Evolutionary conservation across 176 grass and related monocot genomes (phyloP).

Genomic region (Aechmea fasciata): DNA sequence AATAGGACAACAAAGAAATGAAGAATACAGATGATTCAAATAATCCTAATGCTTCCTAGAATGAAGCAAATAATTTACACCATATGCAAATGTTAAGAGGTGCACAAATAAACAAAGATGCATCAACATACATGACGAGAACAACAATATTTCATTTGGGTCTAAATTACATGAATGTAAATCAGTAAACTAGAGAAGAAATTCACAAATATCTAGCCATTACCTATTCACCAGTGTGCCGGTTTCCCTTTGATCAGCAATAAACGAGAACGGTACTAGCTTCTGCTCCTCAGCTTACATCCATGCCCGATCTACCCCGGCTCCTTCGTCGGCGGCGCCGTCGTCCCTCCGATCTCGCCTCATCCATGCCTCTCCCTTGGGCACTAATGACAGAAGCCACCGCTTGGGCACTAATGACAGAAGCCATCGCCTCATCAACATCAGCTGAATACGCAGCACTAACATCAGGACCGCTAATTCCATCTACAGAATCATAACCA

Average conservation of each 20-base stretch:
- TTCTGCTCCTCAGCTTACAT: not conserved
- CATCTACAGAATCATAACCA: conserved; percentile 22
- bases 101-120: not conserved
- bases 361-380: conserved; percentile 19
- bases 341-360: conserved; percentile 38
- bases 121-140: not conserved
- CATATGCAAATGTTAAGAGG: not conserved
- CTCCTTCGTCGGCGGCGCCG: conserved; percentile 47
- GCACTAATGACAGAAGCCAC: conserved; percentile 22
- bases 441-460: conserved; percentile 32
- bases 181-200: not conserved
- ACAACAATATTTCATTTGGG: not conserved
- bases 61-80: conserved; percentile 1
- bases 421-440: conserved; percentile 39
- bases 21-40: no score
- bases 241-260: not conserved
- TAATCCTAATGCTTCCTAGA: not conserved
- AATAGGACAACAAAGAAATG: no score
- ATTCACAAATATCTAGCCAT: conserved; percentile 1
- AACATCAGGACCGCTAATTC: conserved; percentile 19
- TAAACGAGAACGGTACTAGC: not conserved
- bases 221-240: not conserved
- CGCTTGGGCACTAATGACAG: conserved; percentile 16
- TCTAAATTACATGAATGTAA: not conserved
- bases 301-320: conserved; percentile 58